Base-by-base conservation (phyloP, 164 flowering plant species). In the Nymphaea thermarum region DNA sequence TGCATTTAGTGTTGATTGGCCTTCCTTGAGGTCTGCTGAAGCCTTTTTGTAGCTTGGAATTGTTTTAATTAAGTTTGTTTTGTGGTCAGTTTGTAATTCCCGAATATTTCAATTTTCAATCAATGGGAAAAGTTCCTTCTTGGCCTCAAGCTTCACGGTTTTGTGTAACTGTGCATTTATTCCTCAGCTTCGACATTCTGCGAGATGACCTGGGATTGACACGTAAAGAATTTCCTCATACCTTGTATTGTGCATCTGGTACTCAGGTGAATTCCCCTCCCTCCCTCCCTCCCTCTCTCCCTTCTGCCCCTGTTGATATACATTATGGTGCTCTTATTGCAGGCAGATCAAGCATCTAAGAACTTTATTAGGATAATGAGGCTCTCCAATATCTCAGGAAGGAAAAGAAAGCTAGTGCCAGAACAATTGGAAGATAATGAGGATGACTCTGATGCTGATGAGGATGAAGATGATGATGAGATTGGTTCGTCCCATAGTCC, bases 1-100 rank as follows among this genome's bases (percentile, higher is more conserved):
- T 53, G 96, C 85, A 60, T 93, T 93, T 70, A 86, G 86, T 71
- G 74, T 87, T 51, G 97, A 96, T 4, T 93, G 98, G 98, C 95
- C 96, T 11, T 93, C 91, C 73, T 82, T 93, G 70, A 91, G 97
- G 97, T 91, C 14, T 44, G 55, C n/a, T 12, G 63, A 61, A 0
- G 63, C 15, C 17, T 25, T 6, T 6, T 61, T 25, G 15, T 61
- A 25, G 17, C 41, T 25, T 6, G 6, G 15, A 61, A 5, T 16
- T 61, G 63, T 16, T 45, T 45, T 45, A 45, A 5, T 45, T 45
- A 45, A 5, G 10, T 45, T 45, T 45, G 5, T 1, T 25, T 25
- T 25, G 36, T 25, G 36, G 36, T 25, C 36, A 25, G 36, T 25
- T 25, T 25, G 36, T 25, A 25, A 25, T 25, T n/a, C n/a, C n/a